Base-by-base conservation (phyloP, 306 rosid genomes). In the Medicago truncatula region DNA sequence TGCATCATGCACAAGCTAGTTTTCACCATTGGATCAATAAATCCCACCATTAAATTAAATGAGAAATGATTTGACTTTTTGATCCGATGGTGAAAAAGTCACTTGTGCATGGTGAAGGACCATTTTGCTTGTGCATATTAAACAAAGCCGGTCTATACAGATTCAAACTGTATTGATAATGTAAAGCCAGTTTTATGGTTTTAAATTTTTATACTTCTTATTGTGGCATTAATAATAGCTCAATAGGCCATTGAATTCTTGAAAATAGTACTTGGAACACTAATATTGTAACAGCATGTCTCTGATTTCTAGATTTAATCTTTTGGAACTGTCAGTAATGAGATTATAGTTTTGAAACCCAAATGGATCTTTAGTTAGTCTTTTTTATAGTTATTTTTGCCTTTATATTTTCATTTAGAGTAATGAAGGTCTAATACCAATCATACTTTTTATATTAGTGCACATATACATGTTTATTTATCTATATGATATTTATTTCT, bases 221-320 rank as follows among this genome's bases (percentile, higher is more conserved):
- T 3, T 25, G 40, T 31, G 8, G 12, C 67, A 61, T 61, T 44
- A 64, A 38, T 65, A 10, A 38, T 80, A 23, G 67, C 46, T 36
- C 17, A 13, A 14, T 57, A 15, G 50, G 38, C 9, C 38, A 76
- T 47, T 4, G 23, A 9, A 17, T 52, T 76, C 10, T 52, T 62
- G 67, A 47, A 23, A 47, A 17, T 53, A 10, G 15, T 74, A 67
- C 53, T 47, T 59, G 67, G 64, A 40, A 23, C 13, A 6, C 3
- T 58, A 17, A 16, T 49, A 53, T 39, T 52, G 38, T 20, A 25
- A 23, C 31, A 53, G 40, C 52, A 23, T 20, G 43, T 58, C 17
- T 41, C 73, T 23, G 49, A 36, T 74, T 75, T 40, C 41, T 62
- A 67, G 67, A 61, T 21, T 76, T 23, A 56, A 58, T 9, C 53